A percentile compares a stretch with the other conserved stretches of the same genome.
phyloP scores from a whole-genome alignment of 164 flowering plant species.

The Taxillus chinensis region DNA sequence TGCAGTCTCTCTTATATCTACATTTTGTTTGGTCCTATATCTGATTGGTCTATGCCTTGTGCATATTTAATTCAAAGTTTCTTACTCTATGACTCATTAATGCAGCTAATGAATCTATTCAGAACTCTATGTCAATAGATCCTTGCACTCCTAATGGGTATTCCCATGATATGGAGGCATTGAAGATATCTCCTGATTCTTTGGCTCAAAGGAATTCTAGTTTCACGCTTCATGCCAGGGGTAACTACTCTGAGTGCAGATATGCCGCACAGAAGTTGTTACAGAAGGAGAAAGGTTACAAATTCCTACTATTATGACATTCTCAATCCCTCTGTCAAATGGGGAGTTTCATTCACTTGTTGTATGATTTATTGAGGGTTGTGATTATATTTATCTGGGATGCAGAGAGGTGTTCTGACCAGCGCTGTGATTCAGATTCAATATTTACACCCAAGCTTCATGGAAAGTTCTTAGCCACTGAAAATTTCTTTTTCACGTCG shows the following conservation, averaged over 20 bases:
- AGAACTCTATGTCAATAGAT: conserved; percentile 32
- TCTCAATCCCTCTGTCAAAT: not conserved
- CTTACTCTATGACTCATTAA: not conserved
- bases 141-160: conserved; percentile 94
- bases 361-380: not conserved
- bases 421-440: conserved; percentile 58
- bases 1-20: not conserved
- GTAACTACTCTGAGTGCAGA: conserved; percentile 90
- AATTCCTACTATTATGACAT: not conserved
- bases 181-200: conserved; percentile 34
- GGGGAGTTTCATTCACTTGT: not conserved
- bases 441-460: conserved; percentile 63
- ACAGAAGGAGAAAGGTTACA: conserved; percentile 70
- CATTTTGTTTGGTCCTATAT: not conserved
- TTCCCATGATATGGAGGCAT: conserved; percentile 16
- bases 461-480: conserved; percentile 90
- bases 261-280: conserved; percentile 65
- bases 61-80: not conserved
- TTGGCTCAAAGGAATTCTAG: conserved; percentile 17
- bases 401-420: conserved; percentile 65
- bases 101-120: conserved; percentile 44
- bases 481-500: conserved; percentile 86
- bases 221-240: conserved; percentile 43
- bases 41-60: too few relatives aligned
- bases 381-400: not conserved